Evolutionary conservation across 208 protist genomes (phyloP).

Genomic region (Leishmania lainsoni): DNA sequence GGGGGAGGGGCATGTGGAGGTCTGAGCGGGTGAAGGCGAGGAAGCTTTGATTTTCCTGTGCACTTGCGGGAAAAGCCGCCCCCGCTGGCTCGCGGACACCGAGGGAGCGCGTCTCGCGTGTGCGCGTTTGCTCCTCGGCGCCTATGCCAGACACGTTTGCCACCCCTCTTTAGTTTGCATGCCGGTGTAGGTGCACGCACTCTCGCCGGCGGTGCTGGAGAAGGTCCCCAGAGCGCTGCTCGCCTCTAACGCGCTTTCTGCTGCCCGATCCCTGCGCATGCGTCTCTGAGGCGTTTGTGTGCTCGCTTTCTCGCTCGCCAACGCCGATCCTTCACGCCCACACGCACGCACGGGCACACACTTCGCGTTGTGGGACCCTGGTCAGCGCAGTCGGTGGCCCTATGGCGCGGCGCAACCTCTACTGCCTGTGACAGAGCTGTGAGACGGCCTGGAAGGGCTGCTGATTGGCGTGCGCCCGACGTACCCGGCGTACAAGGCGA

Average conservation of each 20-base stretch:
- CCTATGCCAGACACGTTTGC: not conserved
- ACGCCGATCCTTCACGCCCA: too few species aligned
- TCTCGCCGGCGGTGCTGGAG: not conserved
- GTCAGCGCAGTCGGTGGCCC: not conserved
- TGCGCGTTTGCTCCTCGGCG: not conserved
- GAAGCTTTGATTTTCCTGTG: not conserved
- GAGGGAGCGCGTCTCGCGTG: not conserved
- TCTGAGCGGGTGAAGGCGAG: not conserved
- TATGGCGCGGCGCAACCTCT: not conserved
- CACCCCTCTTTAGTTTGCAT: not conserved
- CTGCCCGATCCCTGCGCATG: not conserved
- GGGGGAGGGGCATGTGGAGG: not conserved
- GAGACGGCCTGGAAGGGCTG: slow-evolving; percentile 62
- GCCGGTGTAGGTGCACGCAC: not conserved
- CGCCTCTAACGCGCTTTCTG: not conserved
- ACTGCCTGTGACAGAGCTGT: slow-evolving; percentile 23
- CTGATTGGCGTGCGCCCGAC: slow-evolving; percentile 52
- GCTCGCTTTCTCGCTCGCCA: not conserved
- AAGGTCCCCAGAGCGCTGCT: not conserved
- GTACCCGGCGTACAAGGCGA: slow-evolving; percentile 49
- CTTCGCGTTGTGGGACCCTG: not conserved
- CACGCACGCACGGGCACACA: not conserved
- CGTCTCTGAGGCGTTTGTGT: not conserved
- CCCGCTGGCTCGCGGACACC: not conserved
- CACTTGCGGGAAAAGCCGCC: not conserved